Evolutionary conservation across 805 yeast genomes (phyloP).

Genomic region (Kockiozyma suomiensis): DNA sequence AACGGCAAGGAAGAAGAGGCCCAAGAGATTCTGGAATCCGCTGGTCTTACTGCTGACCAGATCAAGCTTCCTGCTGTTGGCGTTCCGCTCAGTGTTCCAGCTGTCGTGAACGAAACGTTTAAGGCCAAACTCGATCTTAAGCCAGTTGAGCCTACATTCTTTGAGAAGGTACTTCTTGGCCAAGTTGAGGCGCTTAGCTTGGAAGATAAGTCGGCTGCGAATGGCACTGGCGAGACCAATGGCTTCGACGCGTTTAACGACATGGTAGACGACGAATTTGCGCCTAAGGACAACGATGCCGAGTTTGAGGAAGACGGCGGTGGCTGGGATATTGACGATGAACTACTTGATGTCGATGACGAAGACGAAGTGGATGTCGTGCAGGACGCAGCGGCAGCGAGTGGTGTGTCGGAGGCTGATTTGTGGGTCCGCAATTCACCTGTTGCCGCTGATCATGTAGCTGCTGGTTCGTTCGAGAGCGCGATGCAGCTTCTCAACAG

Average conservation of each 20-base stretch:
- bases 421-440: conserved; percentile 87
- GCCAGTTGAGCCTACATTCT: conserved; percentile 70
- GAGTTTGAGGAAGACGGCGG: conserved; percentile 37
- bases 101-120: conserved; percentile 51
- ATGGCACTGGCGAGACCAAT: conserved; percentile 36
- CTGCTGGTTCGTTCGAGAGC: conserved; percentile 94
- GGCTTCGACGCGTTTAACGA: conserved; percentile 35
- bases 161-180: conserved; percentile 81
- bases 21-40: conserved; percentile 65
- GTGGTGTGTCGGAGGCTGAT: conserved; percentile 59
- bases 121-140: conserved; percentile 78
- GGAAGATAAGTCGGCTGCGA: conserved; percentile 45
- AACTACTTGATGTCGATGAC: conserved; percentile 49
- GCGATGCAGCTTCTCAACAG: conserved; percentile 91
- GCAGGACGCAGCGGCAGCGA: conserved; percentile 36
- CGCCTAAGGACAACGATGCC: conserved; percentile 35
- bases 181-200: conserved; percentile 66
- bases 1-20: conserved; percentile 81
- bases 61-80: conserved; percentile 60
- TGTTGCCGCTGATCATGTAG: conserved; percentile 88
- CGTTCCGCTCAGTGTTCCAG: conserved; percentile 50
- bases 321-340: conserved; percentile 44
- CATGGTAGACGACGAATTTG: conserved; percentile 34
- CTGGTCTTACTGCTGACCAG: conserved; percentile 66
- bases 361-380: conserved; percentile 55